These are phyloP conservation scores for Echium plantagineum DNA, from an alignment of 257 asterid species.

Conservation along the genomic window DNA sequence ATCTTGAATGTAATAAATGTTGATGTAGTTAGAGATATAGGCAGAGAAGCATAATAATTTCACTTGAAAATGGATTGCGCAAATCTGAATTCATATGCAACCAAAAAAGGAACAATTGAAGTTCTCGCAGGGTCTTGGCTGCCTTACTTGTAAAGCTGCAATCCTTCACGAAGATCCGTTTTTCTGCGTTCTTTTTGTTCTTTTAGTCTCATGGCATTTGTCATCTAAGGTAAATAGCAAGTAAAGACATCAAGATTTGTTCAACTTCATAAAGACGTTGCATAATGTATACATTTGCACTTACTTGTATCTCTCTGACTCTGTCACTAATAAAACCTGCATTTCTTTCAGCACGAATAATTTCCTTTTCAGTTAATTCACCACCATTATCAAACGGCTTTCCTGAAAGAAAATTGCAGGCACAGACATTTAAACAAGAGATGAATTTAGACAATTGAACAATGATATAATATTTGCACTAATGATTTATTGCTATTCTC, in stretches of 20 bases:
- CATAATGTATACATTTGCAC: constrained; percentile 12
- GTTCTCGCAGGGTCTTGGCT: constrained; percentile 1
- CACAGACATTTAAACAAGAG: too few relatives aligned
- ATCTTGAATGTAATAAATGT: background rate
- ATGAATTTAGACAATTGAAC: background rate
- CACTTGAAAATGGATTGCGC: background rate
- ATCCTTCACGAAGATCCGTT: constrained; percentile 71
- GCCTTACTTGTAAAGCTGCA: constrained; percentile 70
- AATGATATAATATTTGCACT: background rate
- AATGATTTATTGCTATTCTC: background rate
- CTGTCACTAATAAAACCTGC: constrained; percentile 59
- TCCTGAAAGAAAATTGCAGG: constrained; percentile 32
- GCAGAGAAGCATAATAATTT: background rate
- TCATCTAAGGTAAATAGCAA: constrained; percentile 31
- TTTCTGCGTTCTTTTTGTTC: constrained; percentile 69
- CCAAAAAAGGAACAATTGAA: background rate
- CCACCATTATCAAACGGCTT: constrained; percentile 45
- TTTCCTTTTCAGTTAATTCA: constrained; percentile 78
- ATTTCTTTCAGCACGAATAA: constrained; percentile 74
- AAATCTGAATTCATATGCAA: too few relatives aligned
- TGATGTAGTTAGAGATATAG: background rate
- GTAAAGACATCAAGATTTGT: background rate
- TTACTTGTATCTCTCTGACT: constrained; percentile 86
- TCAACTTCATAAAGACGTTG: background rate
- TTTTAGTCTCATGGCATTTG: constrained; percentile 47